Evolutionary conservation across 2,329 filamentous ascomycete species (phyloP).

Genomic region (Cyanodermella asteris): DNA sequence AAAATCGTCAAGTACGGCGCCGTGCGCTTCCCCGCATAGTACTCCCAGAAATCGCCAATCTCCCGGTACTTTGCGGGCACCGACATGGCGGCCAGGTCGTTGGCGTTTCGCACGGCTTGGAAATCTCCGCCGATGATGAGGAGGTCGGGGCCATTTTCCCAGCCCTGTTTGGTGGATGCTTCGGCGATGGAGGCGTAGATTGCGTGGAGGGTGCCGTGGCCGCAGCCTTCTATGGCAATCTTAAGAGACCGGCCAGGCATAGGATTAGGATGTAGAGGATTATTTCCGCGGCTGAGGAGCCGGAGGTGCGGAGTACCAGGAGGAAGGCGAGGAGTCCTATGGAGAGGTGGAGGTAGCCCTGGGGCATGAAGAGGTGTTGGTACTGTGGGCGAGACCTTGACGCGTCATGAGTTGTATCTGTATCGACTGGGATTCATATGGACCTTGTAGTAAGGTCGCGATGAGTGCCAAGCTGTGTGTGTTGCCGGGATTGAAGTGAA

Average conservation of each 20-base stretch:
- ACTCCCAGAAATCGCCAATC: constrained; percentile 82
- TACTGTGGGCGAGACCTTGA: no score
- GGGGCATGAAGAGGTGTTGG: no score
- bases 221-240: constrained; percentile 27
- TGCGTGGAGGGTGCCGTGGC: constrained; percentile 74
- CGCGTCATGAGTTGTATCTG: no score
- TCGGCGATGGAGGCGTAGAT: constrained; percentile 65
- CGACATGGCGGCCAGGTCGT: constrained; percentile 72
- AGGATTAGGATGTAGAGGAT: neutral
- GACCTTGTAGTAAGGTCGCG: no score
- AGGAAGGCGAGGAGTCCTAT: no score
- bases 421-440: no score
- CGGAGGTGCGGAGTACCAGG: neutral
- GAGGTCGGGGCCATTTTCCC: constrained; percentile 63
- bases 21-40: constrained; percentile 57
- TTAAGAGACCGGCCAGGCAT: no score
- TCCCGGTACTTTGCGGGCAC: constrained; percentile 72
- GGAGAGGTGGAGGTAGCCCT: no score
- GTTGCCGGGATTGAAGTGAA: no score
- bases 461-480: no score
- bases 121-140: constrained; percentile 95
- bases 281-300: constrained; percentile 4
- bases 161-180: constrained; percentile 47
- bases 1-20: constrained; percentile 86
- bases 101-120: constrained; percentile 74